Evolutionary conservation across 2,329 filamentous ascomycete species (phyloP).

Genomic region (Talaromyces amestolkiae): DNA sequence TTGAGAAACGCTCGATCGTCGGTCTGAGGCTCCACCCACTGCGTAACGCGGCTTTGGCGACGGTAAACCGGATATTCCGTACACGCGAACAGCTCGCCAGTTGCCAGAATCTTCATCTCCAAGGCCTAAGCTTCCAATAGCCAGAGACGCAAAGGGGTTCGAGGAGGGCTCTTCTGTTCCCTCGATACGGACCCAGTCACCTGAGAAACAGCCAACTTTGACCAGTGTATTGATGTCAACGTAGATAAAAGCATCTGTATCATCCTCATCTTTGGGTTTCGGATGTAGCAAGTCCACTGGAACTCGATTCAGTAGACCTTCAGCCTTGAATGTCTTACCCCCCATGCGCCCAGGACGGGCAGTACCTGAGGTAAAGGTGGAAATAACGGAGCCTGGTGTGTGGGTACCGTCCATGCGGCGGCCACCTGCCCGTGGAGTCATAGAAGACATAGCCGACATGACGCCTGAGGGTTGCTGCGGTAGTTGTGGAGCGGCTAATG

Average conservation of each 20-base stretch:
- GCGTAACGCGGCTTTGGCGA: constrained; percentile 56
- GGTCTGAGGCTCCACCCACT: constrained; percentile 49
- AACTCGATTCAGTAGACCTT: constrained; percentile 70
- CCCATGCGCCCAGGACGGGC: constrained; percentile 68
- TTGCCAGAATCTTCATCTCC: constrained; percentile 60
- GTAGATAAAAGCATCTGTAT: constrained; percentile 81
- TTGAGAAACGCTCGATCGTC: constrained; percentile 56
- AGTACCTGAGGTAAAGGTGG: constrained; percentile 80
- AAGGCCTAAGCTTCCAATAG: constrained; percentile 53
- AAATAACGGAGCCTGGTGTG: constrained; percentile 86
- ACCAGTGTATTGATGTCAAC: constrained; percentile 83
- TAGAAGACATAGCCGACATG: constrained; percentile 74
- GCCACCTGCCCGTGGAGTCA: constrained; percentile 73
- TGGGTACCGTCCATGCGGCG: constrained; percentile 70
- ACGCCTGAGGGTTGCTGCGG: constrained; percentile 75
- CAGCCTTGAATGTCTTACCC: constrained; percentile 79
- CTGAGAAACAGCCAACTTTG: constrained; percentile 93
- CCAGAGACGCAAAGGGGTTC: constrained; percentile 60
- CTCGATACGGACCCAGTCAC: constrained; percentile 91
- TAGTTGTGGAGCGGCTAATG: constrained; percentile 74
- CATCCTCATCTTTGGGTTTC: constrained; percentile 78
- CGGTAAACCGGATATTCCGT: constrained; percentile 70
- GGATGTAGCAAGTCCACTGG: constrained; percentile 79
- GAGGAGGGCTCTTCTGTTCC: constrained; percentile 65
- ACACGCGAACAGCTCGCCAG: constrained; percentile 86